Percentiles rank a stretch among this genome's conserved stretches.
Evolutionary conservation across 179 eudicot species (phyloP).

Genomic region (Carnegiea gigantea): DNA sequence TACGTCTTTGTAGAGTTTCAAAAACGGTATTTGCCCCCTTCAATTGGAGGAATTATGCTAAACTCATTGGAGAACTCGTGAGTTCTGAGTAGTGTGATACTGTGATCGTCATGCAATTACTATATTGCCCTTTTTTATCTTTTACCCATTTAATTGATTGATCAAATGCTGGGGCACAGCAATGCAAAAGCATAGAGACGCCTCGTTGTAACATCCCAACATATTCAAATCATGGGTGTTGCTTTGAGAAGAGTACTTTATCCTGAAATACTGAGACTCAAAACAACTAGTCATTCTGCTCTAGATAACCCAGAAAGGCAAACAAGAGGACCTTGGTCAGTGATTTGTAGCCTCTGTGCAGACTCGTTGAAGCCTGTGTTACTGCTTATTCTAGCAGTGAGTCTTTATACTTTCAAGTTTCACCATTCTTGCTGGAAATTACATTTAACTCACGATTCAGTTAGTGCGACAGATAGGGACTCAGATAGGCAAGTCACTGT

Average conservation of each 20-base stretch:
- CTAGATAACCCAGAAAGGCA: not conserved
- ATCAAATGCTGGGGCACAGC: not conserved
- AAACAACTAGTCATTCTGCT: not conserved
- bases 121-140: too few species aligned
- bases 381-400: not conserved
- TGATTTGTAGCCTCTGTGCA: not conserved
- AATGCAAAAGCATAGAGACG: not conserved
- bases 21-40: not conserved
- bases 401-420: not conserved
- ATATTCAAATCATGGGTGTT: not conserved
- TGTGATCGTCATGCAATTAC: conserved; percentile 13
- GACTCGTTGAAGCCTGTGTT: conserved; percentile 2
- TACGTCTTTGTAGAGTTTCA: not conserved
- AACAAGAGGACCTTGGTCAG: not conserved
- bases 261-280: not conserved
- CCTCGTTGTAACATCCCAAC: not conserved
- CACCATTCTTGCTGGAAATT: not conserved
- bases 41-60: too few species aligned
- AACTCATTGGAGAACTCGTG: not conserved
- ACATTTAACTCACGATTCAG: too few species aligned
- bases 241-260: not conserved
- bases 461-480: too few species aligned
- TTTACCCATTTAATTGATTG: too few species aligned
- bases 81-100: not conserved
- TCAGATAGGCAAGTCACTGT: too few species aligned